Percentiles rank a stretch among this genome's conserved stretches.
These are phyloP conservation scores for Populus pruinosa DNA, from an alignment of 345 rosid genomes.

Conservation along the genomic window DNA sequence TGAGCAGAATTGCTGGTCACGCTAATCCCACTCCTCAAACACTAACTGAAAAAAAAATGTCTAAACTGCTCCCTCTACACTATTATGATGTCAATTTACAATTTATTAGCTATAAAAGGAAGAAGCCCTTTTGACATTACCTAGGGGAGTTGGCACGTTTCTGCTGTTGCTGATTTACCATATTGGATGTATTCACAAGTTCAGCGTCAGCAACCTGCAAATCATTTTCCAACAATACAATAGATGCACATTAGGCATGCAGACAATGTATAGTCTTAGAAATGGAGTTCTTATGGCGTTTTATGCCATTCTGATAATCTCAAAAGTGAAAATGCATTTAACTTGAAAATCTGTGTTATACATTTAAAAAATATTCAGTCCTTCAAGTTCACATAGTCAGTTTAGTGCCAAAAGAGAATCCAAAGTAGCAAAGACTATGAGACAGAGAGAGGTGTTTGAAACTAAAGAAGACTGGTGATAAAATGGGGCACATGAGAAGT, in stretches of 20 bases:
- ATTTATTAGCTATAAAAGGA: background rate
- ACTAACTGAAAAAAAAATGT: background rate
- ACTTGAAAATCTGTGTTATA: background rate
- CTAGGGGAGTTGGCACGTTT: constrained; percentile 41
- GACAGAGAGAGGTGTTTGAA: background rate
- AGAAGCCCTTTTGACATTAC: constrained; percentile 19
- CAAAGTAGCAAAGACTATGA: no score
- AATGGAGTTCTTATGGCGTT: background rate
- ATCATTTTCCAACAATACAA: constrained; percentile 17
- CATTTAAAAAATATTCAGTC: background rate
- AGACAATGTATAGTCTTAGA: background rate
- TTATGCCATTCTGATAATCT: background rate
- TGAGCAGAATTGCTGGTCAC: background rate
- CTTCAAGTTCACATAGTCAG: background rate
- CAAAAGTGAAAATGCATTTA: background rate
- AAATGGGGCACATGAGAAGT: background rate
- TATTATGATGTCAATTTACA: background rate
- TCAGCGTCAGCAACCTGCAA: constrained; percentile 40
- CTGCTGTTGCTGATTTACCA: constrained; percentile 33
- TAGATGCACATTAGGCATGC: background rate
- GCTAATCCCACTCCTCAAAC: background rate
- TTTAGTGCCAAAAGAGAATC: background rate
- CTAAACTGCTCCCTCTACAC: background rate
- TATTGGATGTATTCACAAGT: constrained; percentile 23
- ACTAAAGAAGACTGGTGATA: background rate